A percentile compares a stretch with the other conserved stretches of the same genome.
phyloP scores from a whole-genome alignment of 1,284 basidiomycete species.

The Vanrija pseudolonga region DNA sequence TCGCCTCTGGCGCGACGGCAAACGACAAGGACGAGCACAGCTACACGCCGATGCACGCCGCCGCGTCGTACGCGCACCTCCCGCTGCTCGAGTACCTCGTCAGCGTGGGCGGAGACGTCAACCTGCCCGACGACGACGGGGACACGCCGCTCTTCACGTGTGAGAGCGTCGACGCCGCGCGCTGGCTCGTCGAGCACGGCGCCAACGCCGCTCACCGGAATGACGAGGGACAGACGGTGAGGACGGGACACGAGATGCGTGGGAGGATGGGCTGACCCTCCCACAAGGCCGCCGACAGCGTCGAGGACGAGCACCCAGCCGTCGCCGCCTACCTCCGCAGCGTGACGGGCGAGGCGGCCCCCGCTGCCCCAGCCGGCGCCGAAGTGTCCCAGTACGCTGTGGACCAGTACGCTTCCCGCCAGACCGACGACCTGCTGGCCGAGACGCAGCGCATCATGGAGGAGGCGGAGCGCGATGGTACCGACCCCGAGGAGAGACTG shows the following conservation, averaged over 20 bases:
- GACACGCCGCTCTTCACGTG: conserved; percentile 91
- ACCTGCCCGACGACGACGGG: conserved; percentile 77
- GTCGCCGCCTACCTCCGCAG: conserved; percentile 67
- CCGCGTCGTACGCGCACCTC: conserved; percentile 82
- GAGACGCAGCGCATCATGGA: conserved; percentile 59
- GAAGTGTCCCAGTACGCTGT: conserved; percentile 63
- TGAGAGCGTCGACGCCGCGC: conserved; percentile 72
- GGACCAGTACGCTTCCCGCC: conserved; percentile 62
- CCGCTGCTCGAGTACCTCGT: conserved; percentile 74
- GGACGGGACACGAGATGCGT: not conserved
- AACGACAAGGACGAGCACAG: conserved; percentile 72
- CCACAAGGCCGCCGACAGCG: conserved; percentile 69
- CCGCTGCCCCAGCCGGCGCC: conserved; percentile 5
- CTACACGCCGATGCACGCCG: conserved; percentile 94
- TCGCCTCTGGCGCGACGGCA: conserved; percentile 66
- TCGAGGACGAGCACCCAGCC: conserved; percentile 72
- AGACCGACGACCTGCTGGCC: conserved; percentile 65
- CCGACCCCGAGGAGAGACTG: conserved; percentile 42
- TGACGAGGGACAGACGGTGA: conserved; percentile 69
- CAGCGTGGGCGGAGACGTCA: conserved; percentile 76
- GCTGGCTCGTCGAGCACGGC: conserved; percentile 74
- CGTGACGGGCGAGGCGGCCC: conserved; percentile 42
- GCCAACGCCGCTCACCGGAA: conserved; percentile 65
- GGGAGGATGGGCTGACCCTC: not conserved
- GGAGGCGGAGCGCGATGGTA: conserved; percentile 38